These are phyloP conservation scores for Coemansia sp. DNA, from an alignment of 192 early-diverging fungal species.

Conservation along the genomic window DNA sequence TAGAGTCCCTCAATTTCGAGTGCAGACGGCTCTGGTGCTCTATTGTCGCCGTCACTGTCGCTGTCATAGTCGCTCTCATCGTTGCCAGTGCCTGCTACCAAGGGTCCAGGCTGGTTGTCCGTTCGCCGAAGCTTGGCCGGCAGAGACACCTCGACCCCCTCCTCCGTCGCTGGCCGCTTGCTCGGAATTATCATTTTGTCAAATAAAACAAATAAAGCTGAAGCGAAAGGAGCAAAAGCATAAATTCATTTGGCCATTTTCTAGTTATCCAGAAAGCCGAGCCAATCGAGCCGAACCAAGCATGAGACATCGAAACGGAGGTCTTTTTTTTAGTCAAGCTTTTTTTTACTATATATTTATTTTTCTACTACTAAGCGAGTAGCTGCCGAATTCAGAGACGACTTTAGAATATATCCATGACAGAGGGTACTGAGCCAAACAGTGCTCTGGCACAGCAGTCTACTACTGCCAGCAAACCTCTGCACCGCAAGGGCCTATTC, in stretches of 20 bases:
- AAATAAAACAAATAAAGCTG: neutral
- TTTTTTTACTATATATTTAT: neutral
- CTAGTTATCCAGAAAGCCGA: neutral
- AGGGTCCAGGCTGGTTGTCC: neutral
- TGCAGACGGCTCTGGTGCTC: neutral
- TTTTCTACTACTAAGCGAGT: too few species aligned
- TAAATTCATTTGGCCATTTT: neutral
- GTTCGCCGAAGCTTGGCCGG: slow-evolving; percentile 18
- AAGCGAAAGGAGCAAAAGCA: neutral
- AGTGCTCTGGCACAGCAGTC: neutral
- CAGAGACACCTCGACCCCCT: neutral
- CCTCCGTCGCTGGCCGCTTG: slow-evolving; percentile 9
- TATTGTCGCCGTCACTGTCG: slow-evolving; percentile 1
- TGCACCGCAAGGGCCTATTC: slow-evolving; percentile 44
- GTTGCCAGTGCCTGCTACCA: neutral
- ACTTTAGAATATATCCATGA: neutral
- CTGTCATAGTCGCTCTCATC: neutral
- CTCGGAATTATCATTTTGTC: slow-evolving; percentile 7
- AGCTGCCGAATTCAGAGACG: neutral
- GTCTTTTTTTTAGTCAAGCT: neutral
- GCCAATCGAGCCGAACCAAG: neutral
- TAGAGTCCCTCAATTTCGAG: slow-evolving; percentile 60
- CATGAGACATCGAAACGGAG: neutral
- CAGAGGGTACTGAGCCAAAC: neutral
- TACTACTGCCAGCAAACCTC: slow-evolving; percentile 22